Base-by-base conservation (phyloP, 2,329 filamentous ascomycete genomes). In the Cladosporium halotolerans region DNA sequence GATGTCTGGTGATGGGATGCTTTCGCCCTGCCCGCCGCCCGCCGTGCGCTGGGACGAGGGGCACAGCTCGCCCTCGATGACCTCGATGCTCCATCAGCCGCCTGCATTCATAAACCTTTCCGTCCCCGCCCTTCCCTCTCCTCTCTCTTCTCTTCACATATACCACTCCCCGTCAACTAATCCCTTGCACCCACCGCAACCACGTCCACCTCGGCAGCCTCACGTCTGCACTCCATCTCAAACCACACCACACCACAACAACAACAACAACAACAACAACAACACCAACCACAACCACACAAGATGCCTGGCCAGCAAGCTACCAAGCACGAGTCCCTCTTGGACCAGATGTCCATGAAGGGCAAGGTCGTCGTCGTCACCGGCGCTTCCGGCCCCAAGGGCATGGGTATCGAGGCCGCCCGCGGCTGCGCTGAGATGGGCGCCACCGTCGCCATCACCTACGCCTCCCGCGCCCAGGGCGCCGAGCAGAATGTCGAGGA, bases 321-420 rank as follows among this genome's bases (percentile, higher is more conserved):
- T 83, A 80, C 78, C 79, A 69, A 80, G 64, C 72, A 81, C 58
- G 73, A 74, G 59, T 74, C 73, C 62, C 78, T 88, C 62, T 69
- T 76, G 59, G 85, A 79, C 66, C 72, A 79, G 60, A 68, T 77
- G 63, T 72, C 66, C 70, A 69, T 78, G 59, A 78, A 78, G 73
- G 75, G 75, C 67, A 77, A 77, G 70, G 73, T 76, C 66, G 73
- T 76, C 67, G 68, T 77, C 62, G 72, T 78, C 61, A 77, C 75
- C 51, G 75, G 75, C 63, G 75, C 75, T 55, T 79, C 77, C 41
- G 83, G 82, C 9, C 79, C 87, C 53, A 81, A 80, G 56, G 83
- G 83, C 52, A 85, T 86, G 74, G 83, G 83, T 56, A 84, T 83
- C 55, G 82, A 84, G 68, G 82, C 81, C 56, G 82, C 82, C 46